phyloP scores from a whole-genome alignment of 176 grass and related monocot species.

The Eremochloa ophiuroides region DNA sequence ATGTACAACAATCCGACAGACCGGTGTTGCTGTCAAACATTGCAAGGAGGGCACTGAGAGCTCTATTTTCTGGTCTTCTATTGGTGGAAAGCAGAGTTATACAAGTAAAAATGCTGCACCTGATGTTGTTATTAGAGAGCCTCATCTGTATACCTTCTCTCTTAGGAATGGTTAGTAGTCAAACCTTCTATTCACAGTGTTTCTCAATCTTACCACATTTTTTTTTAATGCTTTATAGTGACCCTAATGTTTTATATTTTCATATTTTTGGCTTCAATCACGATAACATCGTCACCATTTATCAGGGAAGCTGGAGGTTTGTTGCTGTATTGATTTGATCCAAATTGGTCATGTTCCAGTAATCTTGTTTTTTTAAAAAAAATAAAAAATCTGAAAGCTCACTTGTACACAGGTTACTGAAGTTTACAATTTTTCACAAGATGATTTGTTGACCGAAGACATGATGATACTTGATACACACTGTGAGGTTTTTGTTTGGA shows the following conservation, averaged over 20 bases:
- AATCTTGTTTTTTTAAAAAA: constrained; percentile 1
- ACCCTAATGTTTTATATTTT: constrained; percentile 25
- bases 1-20: constrained; percentile 40
- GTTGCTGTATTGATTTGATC: constrained; percentile 15
- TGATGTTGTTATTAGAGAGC: constrained; percentile 63
- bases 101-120: constrained; percentile 50
- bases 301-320: constrained; percentile 84
- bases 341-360: constrained; percentile 3
- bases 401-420: constrained; percentile 58
- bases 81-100: constrained; percentile 82
- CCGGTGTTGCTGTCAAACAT: constrained; percentile 68
- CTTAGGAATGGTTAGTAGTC: constrained; percentile 54
- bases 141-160: constrained; percentile 77
- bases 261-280: constrained; percentile 25
- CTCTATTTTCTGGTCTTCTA: constrained; percentile 77
- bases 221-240: constrained; percentile 1
- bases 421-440: constrained; percentile 96
- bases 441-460: constrained; percentile 94
- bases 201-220: background rate
- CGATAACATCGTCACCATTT: background rate
- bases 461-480: constrained; percentile 79
- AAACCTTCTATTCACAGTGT: constrained; percentile 13
- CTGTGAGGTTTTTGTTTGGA: constrained; percentile 85
- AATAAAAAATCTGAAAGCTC: background rate
- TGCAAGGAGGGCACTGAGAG: constrained; percentile 88